Base-by-base conservation (phyloP, 768 basidiomycete species). In the Russula lepida region DNA sequence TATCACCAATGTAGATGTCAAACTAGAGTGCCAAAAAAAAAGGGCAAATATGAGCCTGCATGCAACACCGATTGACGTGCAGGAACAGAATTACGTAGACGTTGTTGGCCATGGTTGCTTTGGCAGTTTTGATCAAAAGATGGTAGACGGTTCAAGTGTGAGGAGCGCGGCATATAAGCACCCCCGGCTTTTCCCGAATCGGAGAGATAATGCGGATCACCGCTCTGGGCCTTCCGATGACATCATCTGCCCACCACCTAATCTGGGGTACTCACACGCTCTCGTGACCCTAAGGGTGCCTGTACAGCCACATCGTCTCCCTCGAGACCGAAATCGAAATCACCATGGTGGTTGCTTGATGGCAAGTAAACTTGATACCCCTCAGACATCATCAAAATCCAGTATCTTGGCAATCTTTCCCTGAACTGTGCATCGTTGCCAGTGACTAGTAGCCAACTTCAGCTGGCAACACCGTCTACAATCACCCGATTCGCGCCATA, bases 1-100 rank as follows among this genome's bases (percentile, higher is more conserved):
- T 6, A 59, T 55, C 67, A 71, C 72, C 69, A 70, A 88, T 79
- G 23, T 71, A 52, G 70, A 90, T 81, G 66, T 89, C 84, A 68
- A 91, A 91, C 88, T 89, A 63, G 21, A 55, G 33, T 6, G 19
- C 2, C n/a, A 15, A 33, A 12, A 50, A 13, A n/a, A n/a, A n/a
- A n/a, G n/a, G n/a, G 17, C 6, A 17, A 15, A 49, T 44, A 25
- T 46, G 30, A 50, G 57, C 33, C 21, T 43, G 6, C 2, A 17
- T n/a, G 13, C 8, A 27, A 32, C 37, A 30, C 11, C 28, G 13
- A 6, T 25, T 41, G 32, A 28, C 7, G 35, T 35, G 12, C 56
- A 12, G 19, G 30, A 47, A 44, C 23, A 25, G 51, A 30, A 70
- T 69, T 67, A 79, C 76, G 64, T 64, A 78, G 54, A 78, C 76